Conservation (phyloP, 495 filamentous ascomycete species). For the Astrocystis sublimbata region DNA sequence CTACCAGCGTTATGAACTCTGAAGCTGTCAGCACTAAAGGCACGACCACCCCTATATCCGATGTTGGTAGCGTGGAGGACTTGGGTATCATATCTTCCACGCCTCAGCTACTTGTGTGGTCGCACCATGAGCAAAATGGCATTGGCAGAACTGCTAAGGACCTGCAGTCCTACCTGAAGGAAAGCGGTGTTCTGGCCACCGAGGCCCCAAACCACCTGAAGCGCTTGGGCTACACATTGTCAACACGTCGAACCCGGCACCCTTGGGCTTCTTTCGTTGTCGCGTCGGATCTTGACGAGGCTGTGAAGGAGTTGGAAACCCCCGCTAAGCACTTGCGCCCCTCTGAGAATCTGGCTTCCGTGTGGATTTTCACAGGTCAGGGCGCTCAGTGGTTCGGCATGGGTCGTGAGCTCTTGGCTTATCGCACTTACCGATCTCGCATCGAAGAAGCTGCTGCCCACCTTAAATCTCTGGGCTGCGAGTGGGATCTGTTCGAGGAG, state of each 20-base stretch:
- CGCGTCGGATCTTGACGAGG: slow-evolving; percentile 27
- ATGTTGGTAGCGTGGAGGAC: slow-evolving; percentile 16
- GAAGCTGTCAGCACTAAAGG: slow-evolving; percentile 24
- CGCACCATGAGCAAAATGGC: slow-evolving; percentile 32
- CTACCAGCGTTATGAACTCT: slow-evolving; percentile 18
- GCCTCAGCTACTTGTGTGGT: slow-evolving; percentile 30
- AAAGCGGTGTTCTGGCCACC: slow-evolving; percentile 11
- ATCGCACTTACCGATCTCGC: slow-evolving; percentile 25
- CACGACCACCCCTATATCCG: slow-evolving; percentile 24
- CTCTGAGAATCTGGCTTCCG: slow-evolving; percentile 17
- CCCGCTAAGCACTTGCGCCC: slow-evolving; percentile 26
- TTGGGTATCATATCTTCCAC: slow-evolving; percentile 20
- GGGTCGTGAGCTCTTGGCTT: slow-evolving; percentile 46
- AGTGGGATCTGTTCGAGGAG: slow-evolving; percentile 30
- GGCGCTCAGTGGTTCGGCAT: slow-evolving; percentile 50
- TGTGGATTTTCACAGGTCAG: slow-evolving; percentile 37
- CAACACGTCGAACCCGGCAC: slow-evolving; percentile 40
- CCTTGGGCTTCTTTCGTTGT: slow-evolving; percentile 42
- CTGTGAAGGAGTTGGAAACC: slow-evolving; percentile 19
- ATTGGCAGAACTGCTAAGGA: slow-evolving; percentile 25
- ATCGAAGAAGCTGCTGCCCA: slow-evolving; percentile 29
- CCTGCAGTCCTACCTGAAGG: slow-evolving; percentile 25
- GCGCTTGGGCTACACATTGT: slow-evolving; percentile 40
- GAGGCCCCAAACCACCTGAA: slow-evolving; percentile 22
- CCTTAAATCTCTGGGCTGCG: slow-evolving; percentile 25